Evolutionary conservation across 495 filamentous ascomycete genomes (phyloP), one percentile per base, ranked within the genome.

Genomic region (Sabuloglossum arenarium): DNA sequence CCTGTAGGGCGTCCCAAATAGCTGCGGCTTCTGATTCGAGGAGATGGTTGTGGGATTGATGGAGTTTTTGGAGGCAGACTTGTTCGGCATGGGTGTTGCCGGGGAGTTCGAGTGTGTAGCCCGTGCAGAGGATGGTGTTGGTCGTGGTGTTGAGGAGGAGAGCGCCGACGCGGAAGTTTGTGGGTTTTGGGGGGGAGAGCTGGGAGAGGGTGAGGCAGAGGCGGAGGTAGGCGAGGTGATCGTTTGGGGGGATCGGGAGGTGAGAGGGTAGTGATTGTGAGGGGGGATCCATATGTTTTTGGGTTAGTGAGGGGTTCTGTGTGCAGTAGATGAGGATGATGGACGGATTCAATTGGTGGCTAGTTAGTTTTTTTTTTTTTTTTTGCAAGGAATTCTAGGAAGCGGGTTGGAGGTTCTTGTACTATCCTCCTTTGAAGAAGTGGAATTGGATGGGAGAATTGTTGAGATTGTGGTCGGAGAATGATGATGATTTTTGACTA

Each of bases 71-170:
- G 53, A 98, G 77, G 64, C 84, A 89, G 71, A 80, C 86, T 71
- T 98, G 88, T 62, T 98, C 91, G 5, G 91, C 91, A 60, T 98
- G 91, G 0, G 88, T 95, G 73, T 98, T 98, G 14, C 89, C 91
- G 0, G 79, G 74, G 11, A 91, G 79, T 64, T 97, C 90, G 60
- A 94, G 76, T 8, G 89, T 94, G 72, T 89, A 96, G 53, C 90
- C 88, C 1, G 86, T 89, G 1, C 85, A 77, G 42, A 95, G 75
- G 60, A 94, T 73, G 11, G 74, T 69, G 61, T 83, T 76, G 29
- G 71, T 64, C 21, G 65, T 63, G 27, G 75, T 61, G 51, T 80
- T 74, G 28, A 94, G 71, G 29, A 97, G 70, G 46, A 95, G 62
- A 6, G 91, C 91, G 57, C 91, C 91, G 37, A 98, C 88, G 58